Evolutionary conservation across 2,329 filamentous ascomycete genomes (phyloP).

Genomic region (Massarina eburnea): DNA sequence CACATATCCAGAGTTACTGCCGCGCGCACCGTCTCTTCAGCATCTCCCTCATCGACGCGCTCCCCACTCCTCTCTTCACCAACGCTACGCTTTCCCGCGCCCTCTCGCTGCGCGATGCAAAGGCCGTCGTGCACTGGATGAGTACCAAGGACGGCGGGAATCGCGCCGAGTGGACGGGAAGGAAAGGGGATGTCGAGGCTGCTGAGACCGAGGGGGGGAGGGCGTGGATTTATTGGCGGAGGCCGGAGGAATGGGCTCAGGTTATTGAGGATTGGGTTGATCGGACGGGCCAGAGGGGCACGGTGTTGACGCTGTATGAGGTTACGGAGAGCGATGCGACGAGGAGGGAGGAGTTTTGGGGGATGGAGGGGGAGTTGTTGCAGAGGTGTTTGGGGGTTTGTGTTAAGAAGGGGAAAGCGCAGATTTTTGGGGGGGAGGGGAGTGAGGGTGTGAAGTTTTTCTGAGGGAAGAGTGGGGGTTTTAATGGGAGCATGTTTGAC

Average conservation of each 20-base stretch:
- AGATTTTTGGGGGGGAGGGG: constrained; percentile 82
- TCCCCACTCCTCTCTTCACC: constrained; percentile 58
- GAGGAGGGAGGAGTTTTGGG: constrained; percentile 69
- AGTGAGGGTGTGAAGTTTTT: constrained; percentile 97
- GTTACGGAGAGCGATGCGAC: constrained; percentile 84
- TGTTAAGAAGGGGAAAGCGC: constrained; percentile 87
- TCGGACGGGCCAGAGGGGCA: constrained; percentile 82
- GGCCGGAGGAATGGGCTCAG: constrained; percentile 86
- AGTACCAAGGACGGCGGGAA: constrained; percentile 52
- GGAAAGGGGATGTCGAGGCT: constrained; percentile 14
- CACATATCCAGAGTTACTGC: constrained; percentile 82
- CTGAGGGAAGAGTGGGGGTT: constrained; percentile 46
- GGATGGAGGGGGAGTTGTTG: constrained; percentile 82
- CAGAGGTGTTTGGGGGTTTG: constrained; percentile 76
- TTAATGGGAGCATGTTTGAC: no score
- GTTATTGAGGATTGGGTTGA: constrained; percentile 79
- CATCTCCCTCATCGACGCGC: constrained; percentile 64
- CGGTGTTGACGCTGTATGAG: constrained; percentile 91
- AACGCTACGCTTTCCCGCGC: constrained; percentile 49
- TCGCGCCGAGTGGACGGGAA: constrained; percentile 62
- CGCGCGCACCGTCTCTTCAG: constrained; percentile 74
- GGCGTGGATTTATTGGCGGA: constrained; percentile 81
- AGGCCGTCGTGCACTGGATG: constrained; percentile 60
- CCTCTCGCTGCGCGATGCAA: constrained; percentile 56
- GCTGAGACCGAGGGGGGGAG: constrained; percentile 36